phyloP scores from a whole-genome alignment of 2,329 filamentous ascomycete genomes.

The Colletotrichum navitas region DNA sequence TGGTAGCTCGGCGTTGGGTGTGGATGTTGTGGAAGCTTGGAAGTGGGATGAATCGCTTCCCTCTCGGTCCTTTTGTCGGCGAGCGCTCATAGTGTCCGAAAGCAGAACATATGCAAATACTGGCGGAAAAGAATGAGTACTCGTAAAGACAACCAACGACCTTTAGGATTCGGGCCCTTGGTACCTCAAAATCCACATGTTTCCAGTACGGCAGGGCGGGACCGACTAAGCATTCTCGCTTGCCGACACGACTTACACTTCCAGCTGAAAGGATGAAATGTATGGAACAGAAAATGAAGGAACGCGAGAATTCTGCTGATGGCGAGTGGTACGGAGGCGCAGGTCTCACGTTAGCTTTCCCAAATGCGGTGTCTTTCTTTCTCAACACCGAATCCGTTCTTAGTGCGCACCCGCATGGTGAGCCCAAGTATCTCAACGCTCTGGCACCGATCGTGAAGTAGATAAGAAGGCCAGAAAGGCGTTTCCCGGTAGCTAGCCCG shows the following conservation, averaged over 20 bases:
- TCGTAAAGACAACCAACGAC: neutral
- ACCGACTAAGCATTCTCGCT: neutral
- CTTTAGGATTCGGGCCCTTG: neutral
- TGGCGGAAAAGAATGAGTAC: no score
- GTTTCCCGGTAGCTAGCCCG: neutral
- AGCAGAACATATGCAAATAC: no score
- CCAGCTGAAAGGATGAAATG: neutral
- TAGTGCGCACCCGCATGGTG: neutral
- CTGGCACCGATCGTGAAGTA: neutral
- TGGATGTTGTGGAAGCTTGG: neutral
- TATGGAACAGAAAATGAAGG: neutral
- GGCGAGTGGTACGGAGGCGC: neutral
- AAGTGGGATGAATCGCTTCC: neutral
- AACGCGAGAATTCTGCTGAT: no score
- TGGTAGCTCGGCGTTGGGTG: no score
- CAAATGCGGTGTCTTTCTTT: neutral
- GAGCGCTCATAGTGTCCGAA: neutral
- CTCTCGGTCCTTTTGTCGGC: neutral
- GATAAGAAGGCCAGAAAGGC: neutral
- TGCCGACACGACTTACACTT: neutral
- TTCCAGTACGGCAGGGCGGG: neutral
- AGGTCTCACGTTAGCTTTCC: neutral
- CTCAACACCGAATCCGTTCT: neutral
- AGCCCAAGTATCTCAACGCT: neutral
- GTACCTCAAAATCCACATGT: neutral